Conservation (phyloP, 108 stramenopile species). For the Fragilaria radians region DNA sequence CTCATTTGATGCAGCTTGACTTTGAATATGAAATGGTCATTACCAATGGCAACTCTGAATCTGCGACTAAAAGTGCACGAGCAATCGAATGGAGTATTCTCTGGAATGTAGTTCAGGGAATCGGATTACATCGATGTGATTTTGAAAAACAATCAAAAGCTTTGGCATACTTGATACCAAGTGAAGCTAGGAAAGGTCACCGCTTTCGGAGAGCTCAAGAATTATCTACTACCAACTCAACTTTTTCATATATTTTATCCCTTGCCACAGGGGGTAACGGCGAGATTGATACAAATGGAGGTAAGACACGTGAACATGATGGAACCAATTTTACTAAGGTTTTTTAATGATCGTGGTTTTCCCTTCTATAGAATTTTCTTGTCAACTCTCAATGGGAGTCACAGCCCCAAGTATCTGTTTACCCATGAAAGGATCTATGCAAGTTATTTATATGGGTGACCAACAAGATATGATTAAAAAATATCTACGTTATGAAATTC, state of each 20-base stretch:
- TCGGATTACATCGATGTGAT: background rate
- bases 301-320: no score
- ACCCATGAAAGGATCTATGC: background rate
- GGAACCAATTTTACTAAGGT: no score
- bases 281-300: background rate
- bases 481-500: background rate
- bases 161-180: no score
- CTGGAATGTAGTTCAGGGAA: background rate
- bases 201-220: no score
- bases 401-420: background rate
- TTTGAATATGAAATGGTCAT: slow-evolving; percentile 1
- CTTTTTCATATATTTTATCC: background rate
- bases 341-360: no score
- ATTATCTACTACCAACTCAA: no score
- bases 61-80: background rate
- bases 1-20: background rate
- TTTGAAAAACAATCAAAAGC: background rate
- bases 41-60: background rate
- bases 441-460: background rate
- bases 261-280: background rate
- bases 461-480: background rate
- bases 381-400: no score
- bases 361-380: no score
- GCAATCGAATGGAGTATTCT: slow-evolving; percentile 3
- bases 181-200: no score